These are phyloP conservation scores for Fereydounia khargensis DNA, from an alignment of 1,284 basidiomycete species.

Conservation along the genomic window DNA sequence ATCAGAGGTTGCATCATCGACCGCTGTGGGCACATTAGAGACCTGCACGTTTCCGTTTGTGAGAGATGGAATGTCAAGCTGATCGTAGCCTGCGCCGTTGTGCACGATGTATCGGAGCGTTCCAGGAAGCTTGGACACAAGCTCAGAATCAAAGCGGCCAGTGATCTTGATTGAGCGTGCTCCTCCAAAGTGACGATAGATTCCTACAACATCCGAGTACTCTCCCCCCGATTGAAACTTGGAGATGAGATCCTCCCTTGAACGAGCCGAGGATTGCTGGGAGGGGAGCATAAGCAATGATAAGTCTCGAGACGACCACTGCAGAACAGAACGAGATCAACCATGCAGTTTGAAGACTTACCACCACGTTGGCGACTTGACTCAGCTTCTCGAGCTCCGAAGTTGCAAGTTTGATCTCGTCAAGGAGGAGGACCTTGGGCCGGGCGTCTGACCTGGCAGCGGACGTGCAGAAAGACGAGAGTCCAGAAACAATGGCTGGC, in stretches of 20 bases:
- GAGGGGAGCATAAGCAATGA: no score
- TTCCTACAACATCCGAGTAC: constrained; percentile 71
- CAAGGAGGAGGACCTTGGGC: constrained; percentile 44
- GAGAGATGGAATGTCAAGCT: constrained; percentile 41
- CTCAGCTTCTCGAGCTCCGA: constrained; percentile 28
- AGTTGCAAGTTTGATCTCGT: constrained; percentile 40
- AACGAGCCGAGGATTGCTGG: constrained; percentile 13
- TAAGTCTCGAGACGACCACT: no score
- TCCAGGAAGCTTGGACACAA: constrained; percentile 30
- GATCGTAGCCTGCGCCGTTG: constrained; percentile 53
- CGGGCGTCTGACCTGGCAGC: no score
- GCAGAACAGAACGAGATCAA: no score
- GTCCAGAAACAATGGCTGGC: no score
- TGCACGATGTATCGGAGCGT: constrained; percentile 42
- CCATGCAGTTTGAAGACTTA: no score
- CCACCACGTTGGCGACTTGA: constrained; percentile 20
- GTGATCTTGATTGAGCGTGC: constrained; percentile 39
- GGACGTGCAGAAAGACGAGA: no score
- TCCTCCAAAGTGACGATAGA: constrained; percentile 72
- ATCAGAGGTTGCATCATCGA: constrained; percentile 49
- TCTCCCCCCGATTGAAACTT: constrained; percentile 28
- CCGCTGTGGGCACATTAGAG: constrained; percentile 47
- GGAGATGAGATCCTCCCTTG: constrained; percentile 28
- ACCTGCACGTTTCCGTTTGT: constrained; percentile 29
- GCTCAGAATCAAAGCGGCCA: constrained; percentile 42